Evolutionary conservation across 2,329 filamentous ascomycete genomes (phyloP).

Genomic region (Phialophora expanda): DNA sequence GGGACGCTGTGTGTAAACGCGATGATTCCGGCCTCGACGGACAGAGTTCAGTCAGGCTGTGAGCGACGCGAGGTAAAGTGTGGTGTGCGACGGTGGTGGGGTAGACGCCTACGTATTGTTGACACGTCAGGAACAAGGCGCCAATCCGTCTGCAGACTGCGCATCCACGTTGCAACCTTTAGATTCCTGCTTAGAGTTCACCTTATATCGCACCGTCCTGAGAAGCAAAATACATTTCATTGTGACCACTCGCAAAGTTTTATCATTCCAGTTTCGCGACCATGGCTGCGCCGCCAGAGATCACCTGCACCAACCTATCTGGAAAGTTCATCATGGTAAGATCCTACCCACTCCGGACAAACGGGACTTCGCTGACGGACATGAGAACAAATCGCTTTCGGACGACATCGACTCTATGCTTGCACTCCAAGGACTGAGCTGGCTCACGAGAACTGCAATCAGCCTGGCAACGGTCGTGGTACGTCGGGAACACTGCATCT

Average conservation of each 20-base stretch:
- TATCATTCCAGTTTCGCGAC: background rate
- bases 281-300: slow-evolving; percentile 74
- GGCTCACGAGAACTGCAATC: slow-evolving; percentile 74
- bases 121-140: slow-evolving; percentile 2
- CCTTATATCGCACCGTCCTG: background rate
- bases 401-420: slow-evolving; percentile 72
- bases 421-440: slow-evolving; percentile 68
- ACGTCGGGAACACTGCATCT: slow-evolving; percentile 41
- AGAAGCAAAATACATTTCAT: background rate
- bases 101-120: slow-evolving; percentile 1
- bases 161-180: background rate
- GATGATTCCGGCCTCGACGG: background rate
- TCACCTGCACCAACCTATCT: slow-evolving; percentile 70
- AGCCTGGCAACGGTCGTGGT: slow-evolving; percentile 65
- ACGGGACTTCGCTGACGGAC: slow-evolving; percentile 1
- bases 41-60: background rate
- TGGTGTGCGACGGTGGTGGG: background rate
- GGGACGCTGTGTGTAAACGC: background rate
- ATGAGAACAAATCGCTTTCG: slow-evolving; percentile 75
- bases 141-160: background rate
- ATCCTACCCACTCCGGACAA: background rate
- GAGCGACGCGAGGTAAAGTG: background rate
- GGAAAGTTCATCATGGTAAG: slow-evolving; percentile 74
- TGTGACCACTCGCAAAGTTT: background rate
- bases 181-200: background rate